These are phyloP conservation scores for Russula virescens DNA, from an alignment of 768 basidiomycete species.

Conservation along the genomic window DNA sequence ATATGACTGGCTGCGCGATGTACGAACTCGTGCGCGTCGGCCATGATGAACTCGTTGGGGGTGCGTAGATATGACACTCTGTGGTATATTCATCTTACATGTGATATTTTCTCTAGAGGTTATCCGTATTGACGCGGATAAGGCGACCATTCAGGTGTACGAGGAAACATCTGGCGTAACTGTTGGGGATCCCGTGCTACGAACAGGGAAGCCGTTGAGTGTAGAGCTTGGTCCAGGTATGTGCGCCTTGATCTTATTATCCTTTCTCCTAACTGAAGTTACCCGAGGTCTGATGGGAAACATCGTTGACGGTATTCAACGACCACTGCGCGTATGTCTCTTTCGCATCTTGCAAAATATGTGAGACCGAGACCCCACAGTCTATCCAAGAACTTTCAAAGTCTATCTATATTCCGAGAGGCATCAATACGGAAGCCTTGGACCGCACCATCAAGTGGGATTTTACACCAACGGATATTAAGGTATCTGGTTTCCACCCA, in stretches of 20 bases:
- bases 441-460: conserved; percentile 91
- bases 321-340: conserved; percentile 71
- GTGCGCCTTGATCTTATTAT: conserved; percentile 26
- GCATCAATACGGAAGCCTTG: conserved; percentile 95
- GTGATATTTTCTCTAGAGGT: conserved; percentile 65
- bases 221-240: conserved; percentile 96
- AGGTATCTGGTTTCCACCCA: conserved; percentile 39
- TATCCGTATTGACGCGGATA: conserved; percentile 96
- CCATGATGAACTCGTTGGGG: conserved; percentile 96
- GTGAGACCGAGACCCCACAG: conserved; percentile 31
- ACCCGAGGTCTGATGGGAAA: conserved; percentile 91
- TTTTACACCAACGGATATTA: conserved; percentile 78
- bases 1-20: conserved; percentile 96
- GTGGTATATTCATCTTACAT: not conserved
- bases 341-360: conserved; percentile 6
- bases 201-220: conserved; percentile 96
- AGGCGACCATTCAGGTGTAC: conserved; percentile 98
- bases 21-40: conserved; percentile 97
- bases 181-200: conserved; percentile 94
- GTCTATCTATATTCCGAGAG: conserved; percentile 99
- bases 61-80: conserved; percentile 39
- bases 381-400: conserved; percentile 95
- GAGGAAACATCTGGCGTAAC: conserved; percentile 99
- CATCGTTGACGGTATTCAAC: conserved; percentile 96
- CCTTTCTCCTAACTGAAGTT: conserved; percentile 6